Percentiles rank a stretch among this genome's conserved stretches.
These are phyloP conservation scores for Colletotrichum melonis DNA, from an alignment of 2,329 filamentous ascomycete genomes.

Conservation along the genomic window DNA sequence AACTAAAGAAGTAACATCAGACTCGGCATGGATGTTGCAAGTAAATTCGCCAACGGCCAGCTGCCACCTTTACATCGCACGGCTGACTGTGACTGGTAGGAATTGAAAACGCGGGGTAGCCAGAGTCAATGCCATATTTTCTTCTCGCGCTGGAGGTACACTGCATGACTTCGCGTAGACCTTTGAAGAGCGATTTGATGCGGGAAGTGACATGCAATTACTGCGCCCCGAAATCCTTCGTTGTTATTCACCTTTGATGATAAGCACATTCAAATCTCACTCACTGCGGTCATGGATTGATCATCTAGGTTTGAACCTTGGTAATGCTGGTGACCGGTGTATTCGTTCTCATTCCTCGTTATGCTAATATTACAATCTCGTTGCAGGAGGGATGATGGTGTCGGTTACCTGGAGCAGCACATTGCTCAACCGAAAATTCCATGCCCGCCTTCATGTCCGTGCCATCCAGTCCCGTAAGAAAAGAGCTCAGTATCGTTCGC, in stretches of 20 bases:
- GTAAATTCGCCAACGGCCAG: not conserved
- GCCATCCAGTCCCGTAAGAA: not conserved
- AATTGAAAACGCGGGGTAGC: conserved; percentile 31
- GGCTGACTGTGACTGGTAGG: not conserved
- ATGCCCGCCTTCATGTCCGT: not conserved
- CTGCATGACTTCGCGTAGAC: not conserved
- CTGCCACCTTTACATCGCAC: not conserved
- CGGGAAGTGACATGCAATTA: not conserved
- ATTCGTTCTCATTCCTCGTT: conserved; percentile 26
- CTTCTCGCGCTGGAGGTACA: not conserved
- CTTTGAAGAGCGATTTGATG: not conserved
- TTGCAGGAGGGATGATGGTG: conserved; percentile 14
- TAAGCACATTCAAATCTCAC: not conserved
- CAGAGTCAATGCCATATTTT: conserved; percentile 10
- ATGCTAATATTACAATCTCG: conserved; percentile 32
- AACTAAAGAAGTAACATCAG: not conserved
- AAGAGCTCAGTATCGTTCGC: conserved; percentile 2
- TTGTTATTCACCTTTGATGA: not conserved
- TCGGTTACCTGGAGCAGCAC: not conserved
- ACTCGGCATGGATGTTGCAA: conserved; percentile 15
- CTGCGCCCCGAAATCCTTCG: too few species aligned
- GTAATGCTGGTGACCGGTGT: not conserved
- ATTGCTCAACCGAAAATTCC: not conserved
- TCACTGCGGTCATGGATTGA: not conserved
- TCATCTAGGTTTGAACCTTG: not conserved